phyloP scores from a whole-genome alignment of 1,284 basidiomycete species.

The Cryptococcus sp. region DNA sequence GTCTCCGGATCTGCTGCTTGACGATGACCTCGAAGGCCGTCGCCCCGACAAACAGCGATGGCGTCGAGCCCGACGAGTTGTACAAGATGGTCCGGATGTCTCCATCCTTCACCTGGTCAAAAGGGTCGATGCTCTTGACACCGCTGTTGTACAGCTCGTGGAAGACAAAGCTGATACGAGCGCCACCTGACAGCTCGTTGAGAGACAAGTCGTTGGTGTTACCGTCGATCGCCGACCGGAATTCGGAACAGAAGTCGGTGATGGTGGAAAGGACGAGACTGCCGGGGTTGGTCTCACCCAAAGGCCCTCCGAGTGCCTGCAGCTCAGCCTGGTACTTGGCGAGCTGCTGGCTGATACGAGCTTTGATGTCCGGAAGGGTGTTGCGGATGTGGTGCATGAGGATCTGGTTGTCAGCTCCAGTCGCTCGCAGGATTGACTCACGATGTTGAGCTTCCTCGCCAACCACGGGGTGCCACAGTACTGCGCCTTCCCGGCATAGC shows the following conservation, averaged over 20 bases:
- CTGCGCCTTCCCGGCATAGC: slow-evolving; percentile 88
- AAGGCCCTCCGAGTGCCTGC: slow-evolving; percentile 74
- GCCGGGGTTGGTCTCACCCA: slow-evolving; percentile 77
- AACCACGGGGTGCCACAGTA: slow-evolving; percentile 98
- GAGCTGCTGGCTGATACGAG: slow-evolving; percentile 80
- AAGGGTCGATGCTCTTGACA: slow-evolving; percentile 92
- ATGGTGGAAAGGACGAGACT: slow-evolving; percentile 92
- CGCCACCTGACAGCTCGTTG: slow-evolving; percentile 95
- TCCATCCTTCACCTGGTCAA: slow-evolving; percentile 96
- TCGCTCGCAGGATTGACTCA: slow-evolving; percentile 47
- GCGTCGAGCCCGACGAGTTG: slow-evolving; percentile 96
- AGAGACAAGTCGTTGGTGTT: slow-evolving; percentile 91
- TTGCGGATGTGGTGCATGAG: slow-evolving; percentile 97
- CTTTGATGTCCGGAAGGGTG: slow-evolving; percentile 95
- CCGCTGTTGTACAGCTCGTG: slow-evolving; percentile 97
- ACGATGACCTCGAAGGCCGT: slow-evolving; percentile 97
- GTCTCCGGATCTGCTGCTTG: slow-evolving; percentile 94
- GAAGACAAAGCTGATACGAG: slow-evolving; percentile 96
- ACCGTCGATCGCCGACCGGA: slow-evolving; percentile 93
- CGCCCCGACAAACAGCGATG: slow-evolving; percentile 92
- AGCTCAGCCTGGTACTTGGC: slow-evolving; percentile 85
- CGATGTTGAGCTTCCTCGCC: slow-evolving; percentile 92
- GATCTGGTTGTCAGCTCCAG: slow-evolving; percentile 57
- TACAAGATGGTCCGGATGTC: slow-evolving; percentile 94
- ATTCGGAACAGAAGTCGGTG: slow-evolving; percentile 95